A percentile compares a stretch with the other conserved stretches of the same genome.
Conservation (phyloP, 352 stramenopile genomes). For the Thraustochytrium sp. region DNA sequence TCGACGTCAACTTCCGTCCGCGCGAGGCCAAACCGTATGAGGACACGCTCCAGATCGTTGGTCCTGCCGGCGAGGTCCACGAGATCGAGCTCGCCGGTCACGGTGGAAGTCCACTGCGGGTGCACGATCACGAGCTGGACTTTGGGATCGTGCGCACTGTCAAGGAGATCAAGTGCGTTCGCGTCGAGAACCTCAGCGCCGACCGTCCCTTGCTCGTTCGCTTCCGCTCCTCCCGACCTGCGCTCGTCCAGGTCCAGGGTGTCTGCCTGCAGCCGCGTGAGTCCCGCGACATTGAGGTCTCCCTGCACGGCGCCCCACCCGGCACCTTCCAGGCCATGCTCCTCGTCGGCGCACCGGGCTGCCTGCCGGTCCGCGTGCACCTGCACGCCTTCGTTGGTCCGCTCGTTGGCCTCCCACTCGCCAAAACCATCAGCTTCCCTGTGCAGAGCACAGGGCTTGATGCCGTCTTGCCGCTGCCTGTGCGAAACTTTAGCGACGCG, state of each 20-base stretch:
- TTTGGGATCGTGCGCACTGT: not conserved
- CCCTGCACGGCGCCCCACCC: not conserved
- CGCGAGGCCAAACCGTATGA: not conserved
- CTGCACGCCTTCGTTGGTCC: not conserved
- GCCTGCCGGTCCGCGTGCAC: not conserved
- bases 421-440: not conserved
- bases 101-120: not conserved
- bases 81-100: not conserved
- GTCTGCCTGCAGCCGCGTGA: not conserved
- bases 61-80: not conserved
- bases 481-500: not conserved
- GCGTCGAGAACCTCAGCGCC: conserved; percentile 20
- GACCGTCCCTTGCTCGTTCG: no score
- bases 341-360: not conserved
- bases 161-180: not conserved
- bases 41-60: not conserved
- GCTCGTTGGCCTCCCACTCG: not conserved
- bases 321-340: not conserved
- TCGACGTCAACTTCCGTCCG: conserved; percentile 4
- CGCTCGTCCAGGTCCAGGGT: not conserved
- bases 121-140: not conserved
- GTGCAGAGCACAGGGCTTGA: not conserved
- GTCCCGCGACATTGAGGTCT: not conserved
- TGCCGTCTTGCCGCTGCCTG: not conserved
- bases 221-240: not conserved